Evolutionary conservation across 805 yeast species (phyloP).

Genomic region (Metschnikowia lochheadii): DNA sequence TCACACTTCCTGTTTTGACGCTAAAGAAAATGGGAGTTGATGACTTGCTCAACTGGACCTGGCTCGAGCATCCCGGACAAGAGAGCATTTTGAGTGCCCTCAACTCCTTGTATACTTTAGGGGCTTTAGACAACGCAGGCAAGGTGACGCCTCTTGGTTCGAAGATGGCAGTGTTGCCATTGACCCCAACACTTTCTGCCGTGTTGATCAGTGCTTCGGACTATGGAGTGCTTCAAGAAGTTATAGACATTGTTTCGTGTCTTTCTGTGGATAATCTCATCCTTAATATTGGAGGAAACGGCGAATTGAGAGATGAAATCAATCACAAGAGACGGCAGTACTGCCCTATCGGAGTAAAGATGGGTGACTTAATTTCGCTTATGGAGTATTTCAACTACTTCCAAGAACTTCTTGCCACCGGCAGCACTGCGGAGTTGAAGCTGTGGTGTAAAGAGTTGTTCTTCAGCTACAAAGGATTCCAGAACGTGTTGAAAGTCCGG

Average conservation of each 20-base stretch:
- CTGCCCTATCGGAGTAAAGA: constrained; percentile 64
- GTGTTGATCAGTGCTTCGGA: constrained; percentile 72
- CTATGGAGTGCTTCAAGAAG: constrained; percentile 55
- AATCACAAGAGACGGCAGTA: constrained; percentile 67
- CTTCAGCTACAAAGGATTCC: constrained; percentile 74
- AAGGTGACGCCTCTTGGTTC: constrained; percentile 74
- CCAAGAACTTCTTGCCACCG: constrained; percentile 24
- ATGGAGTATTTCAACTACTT: constrained; percentile 70
- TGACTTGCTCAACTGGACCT: constrained; percentile 81
- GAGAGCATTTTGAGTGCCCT: constrained; percentile 74
- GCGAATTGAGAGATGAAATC: constrained; percentile 79
- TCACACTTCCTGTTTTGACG: constrained; percentile 78
- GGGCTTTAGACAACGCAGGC: constrained; percentile 76
- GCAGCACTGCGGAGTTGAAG: constrained; percentile 50
- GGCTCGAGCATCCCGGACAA: constrained; percentile 89
- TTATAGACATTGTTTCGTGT: constrained; percentile 87
- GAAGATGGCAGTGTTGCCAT: constrained; percentile 83
- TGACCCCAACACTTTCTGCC: constrained; percentile 88
- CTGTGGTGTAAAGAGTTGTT: constrained; percentile 82
- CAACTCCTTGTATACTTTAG: constrained; percentile 69
- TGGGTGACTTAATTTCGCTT: constrained; percentile 81
- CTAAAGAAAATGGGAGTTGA: constrained; percentile 78
- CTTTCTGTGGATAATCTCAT: constrained; percentile 87
- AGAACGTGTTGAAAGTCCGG: constrained; percentile 70
- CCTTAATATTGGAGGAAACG: constrained; percentile 60